Evolutionary conservation across 2,329 filamentous ascomycete genomes (phyloP).

Genomic region (Coniosporium tulheliwenetii): DNA sequence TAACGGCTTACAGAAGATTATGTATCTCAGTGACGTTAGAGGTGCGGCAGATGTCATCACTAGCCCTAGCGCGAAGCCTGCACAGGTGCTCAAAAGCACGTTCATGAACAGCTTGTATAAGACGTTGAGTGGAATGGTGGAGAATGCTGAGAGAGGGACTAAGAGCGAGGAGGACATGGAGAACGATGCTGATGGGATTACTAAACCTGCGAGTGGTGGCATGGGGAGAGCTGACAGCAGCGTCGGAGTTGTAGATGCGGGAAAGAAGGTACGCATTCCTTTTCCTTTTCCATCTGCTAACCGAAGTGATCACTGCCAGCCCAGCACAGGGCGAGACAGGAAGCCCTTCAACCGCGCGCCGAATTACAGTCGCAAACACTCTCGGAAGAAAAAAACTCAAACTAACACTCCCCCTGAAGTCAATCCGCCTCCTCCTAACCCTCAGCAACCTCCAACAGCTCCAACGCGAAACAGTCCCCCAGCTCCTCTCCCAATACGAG

Average conservation of each 20-base stretch:
- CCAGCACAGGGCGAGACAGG: no score
- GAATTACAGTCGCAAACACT: background rate
- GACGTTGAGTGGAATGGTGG: slow-evolving; percentile 85
- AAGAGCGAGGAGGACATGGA: slow-evolving; percentile 44
- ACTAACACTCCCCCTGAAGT: slow-evolving; percentile 40
- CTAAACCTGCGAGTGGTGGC: slow-evolving; percentile 10
- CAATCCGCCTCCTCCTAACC: slow-evolving; percentile 74
- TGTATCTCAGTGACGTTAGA: slow-evolving; percentile 81
- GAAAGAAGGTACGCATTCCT: slow-evolving; percentile 30
- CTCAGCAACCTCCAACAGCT: slow-evolving; percentile 82
- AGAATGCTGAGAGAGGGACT: slow-evolving; percentile 71
- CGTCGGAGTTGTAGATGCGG: slow-evolving; percentile 35
- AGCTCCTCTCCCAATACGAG: slow-evolving; percentile 84
- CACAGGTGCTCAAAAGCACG: slow-evolving; percentile 80
- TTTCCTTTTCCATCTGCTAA: background rate
- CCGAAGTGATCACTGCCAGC: background rate
- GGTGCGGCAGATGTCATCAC: slow-evolving; percentile 63
- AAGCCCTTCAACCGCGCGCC: no score
- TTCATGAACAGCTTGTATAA: slow-evolving; percentile 93
- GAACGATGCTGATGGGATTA: slow-evolving; percentile 34
- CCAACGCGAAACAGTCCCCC: slow-evolving; percentile 66
- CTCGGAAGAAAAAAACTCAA: slow-evolving; percentile 1
- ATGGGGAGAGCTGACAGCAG: slow-evolving; percentile 18
- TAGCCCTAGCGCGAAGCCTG: slow-evolving; percentile 69
- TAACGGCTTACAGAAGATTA: slow-evolving; percentile 80